A percentile compares a stretch with the other conserved stretches of the same genome.
These are phyloP conservation scores for Taphrina sp. DNA, from an alignment of 1,139 yeast species.

Conservation along the genomic window DNA sequence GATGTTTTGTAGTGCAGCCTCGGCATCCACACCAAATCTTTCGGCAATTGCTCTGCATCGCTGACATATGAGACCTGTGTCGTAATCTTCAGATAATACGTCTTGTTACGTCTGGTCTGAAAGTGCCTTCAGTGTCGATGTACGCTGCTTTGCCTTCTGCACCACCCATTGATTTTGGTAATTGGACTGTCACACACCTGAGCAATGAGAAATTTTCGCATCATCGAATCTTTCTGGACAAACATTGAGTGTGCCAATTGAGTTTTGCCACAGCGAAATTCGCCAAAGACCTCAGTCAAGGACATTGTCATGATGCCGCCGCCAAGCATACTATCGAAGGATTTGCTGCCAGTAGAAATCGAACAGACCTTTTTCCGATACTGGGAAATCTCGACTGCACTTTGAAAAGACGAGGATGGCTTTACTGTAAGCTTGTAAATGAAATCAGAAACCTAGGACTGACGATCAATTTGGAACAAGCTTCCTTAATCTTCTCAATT, in stretches of 20 bases:
- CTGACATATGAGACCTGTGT: constrained; percentile 11
- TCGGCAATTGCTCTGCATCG: constrained; percentile 56
- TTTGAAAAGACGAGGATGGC: constrained; percentile 51
- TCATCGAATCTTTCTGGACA: constrained; percentile 56
- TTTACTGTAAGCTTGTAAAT: too few species aligned
- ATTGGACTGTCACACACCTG: constrained; percentile 58
- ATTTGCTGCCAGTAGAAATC: constrained; percentile 57
- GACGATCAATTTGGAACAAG: constrained; percentile 54
- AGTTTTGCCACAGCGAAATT: constrained; percentile 47
- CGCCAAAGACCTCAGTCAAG: constrained; percentile 63
- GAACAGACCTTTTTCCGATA: constrained; percentile 51
- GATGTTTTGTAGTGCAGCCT: constrained; percentile 49
- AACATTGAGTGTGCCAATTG: constrained; percentile 25
- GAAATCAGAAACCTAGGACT: constrained; percentile 34
- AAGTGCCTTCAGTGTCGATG: constrained; percentile 58
- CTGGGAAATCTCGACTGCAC: constrained; percentile 56
- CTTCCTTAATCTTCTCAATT: constrained; percentile 63
- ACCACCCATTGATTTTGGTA: constrained; percentile 57
- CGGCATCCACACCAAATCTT: constrained; percentile 56
- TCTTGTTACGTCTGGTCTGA: constrained; percentile 33
- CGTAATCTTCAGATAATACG: not conserved
- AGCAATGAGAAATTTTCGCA: constrained; percentile 60
- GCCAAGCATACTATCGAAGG: constrained; percentile 56
- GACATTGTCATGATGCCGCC: constrained; percentile 60
- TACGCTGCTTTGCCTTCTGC: constrained; percentile 63